A percentile compares a stretch with the other conserved stretches of the same genome.
Conservation (phyloP, 169 alveolate species). For the Cryptosporidium canis region DNA sequence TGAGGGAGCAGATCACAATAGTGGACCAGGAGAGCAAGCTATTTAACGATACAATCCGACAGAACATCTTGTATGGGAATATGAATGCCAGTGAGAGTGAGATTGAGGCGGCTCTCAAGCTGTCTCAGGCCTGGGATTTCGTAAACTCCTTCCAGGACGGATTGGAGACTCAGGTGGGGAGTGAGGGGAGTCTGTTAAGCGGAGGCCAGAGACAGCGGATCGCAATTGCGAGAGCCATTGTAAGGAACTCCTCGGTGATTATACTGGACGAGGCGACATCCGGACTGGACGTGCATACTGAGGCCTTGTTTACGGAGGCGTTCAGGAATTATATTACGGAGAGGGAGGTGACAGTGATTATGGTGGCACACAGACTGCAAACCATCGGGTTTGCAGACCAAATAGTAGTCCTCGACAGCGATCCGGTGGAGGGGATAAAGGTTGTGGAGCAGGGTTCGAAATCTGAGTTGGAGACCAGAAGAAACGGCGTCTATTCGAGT, state of each 20-base stretch:
- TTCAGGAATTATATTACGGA: constrained; percentile 61
- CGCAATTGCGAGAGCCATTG: constrained; percentile 89
- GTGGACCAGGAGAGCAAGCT: constrained; percentile 92
- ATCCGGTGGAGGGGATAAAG: constrained; percentile 60
- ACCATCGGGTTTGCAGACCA: constrained; percentile 76
- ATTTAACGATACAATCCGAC: constrained; percentile 90
- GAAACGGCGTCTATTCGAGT: constrained; percentile 72
- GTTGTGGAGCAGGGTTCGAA: constrained; percentile 76
- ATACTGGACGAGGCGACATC: constrained; percentile 97
- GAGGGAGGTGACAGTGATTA: constrained; percentile 74
- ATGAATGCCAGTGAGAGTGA: constrained; percentile 88
- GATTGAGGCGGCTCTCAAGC: constrained; percentile 82
- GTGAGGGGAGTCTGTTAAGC: constrained; percentile 83
- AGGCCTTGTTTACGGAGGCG: constrained; percentile 3
- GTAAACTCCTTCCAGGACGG: constrained; percentile 83
- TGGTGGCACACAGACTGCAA: constrained; percentile 83
- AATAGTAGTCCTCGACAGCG: constrained; percentile 67
- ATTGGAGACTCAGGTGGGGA: constrained; percentile 88
- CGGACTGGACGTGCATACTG: constrained; percentile 86
- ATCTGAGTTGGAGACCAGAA: constrained; percentile 28
- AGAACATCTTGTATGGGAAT: constrained; percentile 91
- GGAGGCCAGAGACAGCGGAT: constrained; percentile 91
- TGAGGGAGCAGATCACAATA: constrained; percentile 79
- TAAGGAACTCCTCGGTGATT: constrained; percentile 86
- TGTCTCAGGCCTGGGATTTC: constrained; percentile 86